Base-by-base conservation (phyloP, 139 green algal genomes). In the Chlorella sp. region DNA sequence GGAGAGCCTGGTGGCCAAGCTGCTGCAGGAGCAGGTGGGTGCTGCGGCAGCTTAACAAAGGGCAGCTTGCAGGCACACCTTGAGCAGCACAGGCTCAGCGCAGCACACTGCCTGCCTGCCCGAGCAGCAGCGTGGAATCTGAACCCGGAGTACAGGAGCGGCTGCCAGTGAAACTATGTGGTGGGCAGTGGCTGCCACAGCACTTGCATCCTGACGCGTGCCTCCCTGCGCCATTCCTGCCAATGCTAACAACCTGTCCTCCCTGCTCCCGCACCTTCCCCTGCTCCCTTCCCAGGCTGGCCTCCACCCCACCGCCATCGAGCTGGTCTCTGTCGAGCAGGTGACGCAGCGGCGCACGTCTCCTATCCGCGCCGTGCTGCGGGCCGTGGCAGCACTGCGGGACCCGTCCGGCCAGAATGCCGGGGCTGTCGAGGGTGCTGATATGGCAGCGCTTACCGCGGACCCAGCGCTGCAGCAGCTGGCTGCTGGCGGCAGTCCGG, bases 1-100 rank as follows among this genome's bases (percentile, higher is more conserved):
- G 60, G 76, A 82, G 60, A 63, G 71, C 30, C 64, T 82, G 32
- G 30, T 82, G 23, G 17, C 23, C 25, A 36, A 73, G 57, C 60
- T 82, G 76, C 36, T 72, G 12, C 17, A 26, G 26, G 25, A 28
- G 17, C 76, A 82, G 76, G 76, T 82, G 57, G 20, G 51, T 51
- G 3, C 17, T 30, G 68, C 32, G 6, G 64, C 3, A 3, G 17
- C 28, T 4, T 20, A 26, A 4, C 44, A 17, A 11, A 11, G 51
- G 26, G 28, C 28, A 36, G 30, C 26, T 34, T 69, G 28, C 26
- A 32, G 30, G 23, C n/a, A n/a, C n/a, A n/a, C n/a, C n/a, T n/a
- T n/a, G n/a, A n/a, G n/a, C n/a, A n/a, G n/a, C n/a, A n/a, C n/a
- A n/a, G n/a, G n/a, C n/a, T n/a, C n/a, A n/a, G n/a, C n/a, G n/a